Evolutionary conservation across 257 asterid genomes (phyloP).

Genomic region (Pogostemon cablin): DNA sequence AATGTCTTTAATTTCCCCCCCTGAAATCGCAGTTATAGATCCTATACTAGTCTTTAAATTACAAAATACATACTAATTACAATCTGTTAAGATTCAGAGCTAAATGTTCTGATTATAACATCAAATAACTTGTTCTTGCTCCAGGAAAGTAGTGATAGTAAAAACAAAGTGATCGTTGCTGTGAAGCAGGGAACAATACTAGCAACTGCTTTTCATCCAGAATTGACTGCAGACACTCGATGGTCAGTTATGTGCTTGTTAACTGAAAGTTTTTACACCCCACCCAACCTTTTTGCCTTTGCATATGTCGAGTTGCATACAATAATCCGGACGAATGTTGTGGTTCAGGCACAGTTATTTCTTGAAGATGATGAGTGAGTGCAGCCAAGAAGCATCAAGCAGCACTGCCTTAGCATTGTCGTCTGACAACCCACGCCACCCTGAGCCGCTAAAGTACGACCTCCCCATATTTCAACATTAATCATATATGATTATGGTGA

Average conservation of each 20-base stretch:
- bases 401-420: slow-evolving; percentile 44
- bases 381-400: slow-evolving; percentile 50
- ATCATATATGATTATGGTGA: slow-evolving; percentile 8
- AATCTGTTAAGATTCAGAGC: not conserved
- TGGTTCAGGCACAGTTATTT: slow-evolving; percentile 77
- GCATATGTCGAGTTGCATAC: not conserved
- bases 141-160: slow-evolving; percentile 55
- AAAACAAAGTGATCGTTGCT: slow-evolving; percentile 74
- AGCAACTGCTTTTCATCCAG: slow-evolving; percentile 99
- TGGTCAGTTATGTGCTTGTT: slow-evolving; percentile 50
- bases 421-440: slow-evolving; percentile 31
- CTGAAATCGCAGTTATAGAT: not conserved
- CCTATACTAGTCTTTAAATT: slow-evolving; percentile 9
- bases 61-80: not conserved
- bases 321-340: not conserved
- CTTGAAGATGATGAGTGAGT: slow-evolving; percentile 68
- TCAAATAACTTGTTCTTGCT: slow-evolving; percentile 18
- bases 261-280: not conserved
- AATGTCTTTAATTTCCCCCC: not conserved
- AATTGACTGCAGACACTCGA: slow-evolving; percentile 87
- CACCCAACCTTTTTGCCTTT: not conserved
- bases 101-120: slow-evolving; percentile 1
- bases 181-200: slow-evolving; percentile 94
- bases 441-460: slow-evolving; percentile 38
- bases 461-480: slow-evolving; percentile 53